These are phyloP conservation scores for Sarocladiaceae sp. DNA, from an alignment of 2,329 filamentous ascomycete genomes.

Conservation along the genomic window DNA sequence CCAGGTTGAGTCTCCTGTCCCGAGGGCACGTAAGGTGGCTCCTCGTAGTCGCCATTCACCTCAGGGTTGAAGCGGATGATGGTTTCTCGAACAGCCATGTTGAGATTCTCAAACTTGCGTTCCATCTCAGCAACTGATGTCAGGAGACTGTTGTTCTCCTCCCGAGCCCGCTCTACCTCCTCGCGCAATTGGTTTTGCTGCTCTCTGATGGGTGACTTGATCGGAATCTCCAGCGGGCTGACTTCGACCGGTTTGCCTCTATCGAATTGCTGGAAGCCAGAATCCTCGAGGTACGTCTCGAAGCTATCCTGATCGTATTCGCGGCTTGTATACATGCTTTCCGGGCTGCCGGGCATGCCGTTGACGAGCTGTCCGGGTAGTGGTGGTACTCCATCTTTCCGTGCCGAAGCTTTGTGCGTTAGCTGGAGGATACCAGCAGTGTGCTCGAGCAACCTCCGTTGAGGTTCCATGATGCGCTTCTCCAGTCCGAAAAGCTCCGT, in stretches of 20 bases:
- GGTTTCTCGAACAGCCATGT: slow-evolving; percentile 61
- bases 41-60: slow-evolving; percentile 41
- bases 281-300: slow-evolving; percentile 37
- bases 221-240: slow-evolving; percentile 41
- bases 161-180: slow-evolving; percentile 41
- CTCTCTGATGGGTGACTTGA: slow-evolving; percentile 52
- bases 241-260: slow-evolving; percentile 37
- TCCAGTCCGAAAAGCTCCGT: slow-evolving; percentile 77
- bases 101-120: slow-evolving; percentile 63
- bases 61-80: slow-evolving; percentile 60
- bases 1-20: slow-evolving; percentile 33
- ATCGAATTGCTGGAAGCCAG: slow-evolving; percentile 59
- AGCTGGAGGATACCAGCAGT: slow-evolving; percentile 90
- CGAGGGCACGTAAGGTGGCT: slow-evolving; percentile 32
- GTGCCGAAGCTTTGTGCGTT: slow-evolving; percentile 75
- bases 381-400: slow-evolving; percentile 37
- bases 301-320: slow-evolving; percentile 75
- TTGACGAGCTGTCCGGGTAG: slow-evolving; percentile 37
- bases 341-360: slow-evolving; percentile 68
- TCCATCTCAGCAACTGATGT: slow-evolving; percentile 59
- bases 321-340: slow-evolving; percentile 66
- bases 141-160: slow-evolving; percentile 36
- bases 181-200: slow-evolving; percentile 47
- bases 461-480: slow-evolving; percentile 68
- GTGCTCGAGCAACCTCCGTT: slow-evolving; percentile 76